Evolutionary conservation across 306 rosid species (phyloP).

Genomic region (Calophaca sinica): DNA sequence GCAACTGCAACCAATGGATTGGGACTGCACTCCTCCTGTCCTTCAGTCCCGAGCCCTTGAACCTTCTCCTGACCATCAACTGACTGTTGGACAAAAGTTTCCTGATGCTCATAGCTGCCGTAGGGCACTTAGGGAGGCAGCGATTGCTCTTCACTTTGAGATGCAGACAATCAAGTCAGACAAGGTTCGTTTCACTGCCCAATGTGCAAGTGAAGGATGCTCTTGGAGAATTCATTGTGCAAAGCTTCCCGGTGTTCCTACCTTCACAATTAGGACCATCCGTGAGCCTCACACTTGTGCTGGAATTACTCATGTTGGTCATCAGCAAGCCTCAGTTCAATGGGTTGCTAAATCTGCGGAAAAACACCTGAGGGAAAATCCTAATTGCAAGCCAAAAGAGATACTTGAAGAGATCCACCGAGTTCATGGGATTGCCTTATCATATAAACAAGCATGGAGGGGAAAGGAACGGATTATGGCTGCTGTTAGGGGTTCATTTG

Average conservation of each 20-base stretch:
- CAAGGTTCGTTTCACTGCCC: conserved; percentile 78
- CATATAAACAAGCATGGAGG: conserved; percentile 90
- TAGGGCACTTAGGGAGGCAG: conserved; percentile 76
- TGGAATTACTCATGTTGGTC: conserved; percentile 80
- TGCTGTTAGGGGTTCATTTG: conserved; percentile 77
- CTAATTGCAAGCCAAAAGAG: conserved; percentile 47
- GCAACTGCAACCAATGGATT: too few species aligned
- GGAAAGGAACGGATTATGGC: conserved; percentile 51
- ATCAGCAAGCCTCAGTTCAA: conserved; percentile 86
- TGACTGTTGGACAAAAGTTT: conserved; percentile 65
- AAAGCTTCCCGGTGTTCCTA: conserved; percentile 83
- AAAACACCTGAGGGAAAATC: conserved; percentile 69
- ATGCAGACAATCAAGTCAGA: conserved; percentile 79
- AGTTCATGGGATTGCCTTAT: conserved; percentile 76
- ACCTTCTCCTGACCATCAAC: too few species aligned
- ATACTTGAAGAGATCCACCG: conserved; percentile 81
- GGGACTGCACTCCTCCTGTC: too few species aligned
- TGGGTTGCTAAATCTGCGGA: conserved; percentile 84
- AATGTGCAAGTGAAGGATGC: conserved; percentile 80
- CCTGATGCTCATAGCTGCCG: conserved; percentile 82
- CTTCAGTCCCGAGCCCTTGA: too few species aligned
- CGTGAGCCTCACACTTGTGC: conserved; percentile 74
- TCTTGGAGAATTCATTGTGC: conserved; percentile 89
- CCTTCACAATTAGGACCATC: conserved; percentile 79
- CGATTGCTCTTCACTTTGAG: conserved; percentile 78